Conservation (phyloP, 2,329 filamentous ascomycete genomes). For the Paecilomyces formosus region DNA sequence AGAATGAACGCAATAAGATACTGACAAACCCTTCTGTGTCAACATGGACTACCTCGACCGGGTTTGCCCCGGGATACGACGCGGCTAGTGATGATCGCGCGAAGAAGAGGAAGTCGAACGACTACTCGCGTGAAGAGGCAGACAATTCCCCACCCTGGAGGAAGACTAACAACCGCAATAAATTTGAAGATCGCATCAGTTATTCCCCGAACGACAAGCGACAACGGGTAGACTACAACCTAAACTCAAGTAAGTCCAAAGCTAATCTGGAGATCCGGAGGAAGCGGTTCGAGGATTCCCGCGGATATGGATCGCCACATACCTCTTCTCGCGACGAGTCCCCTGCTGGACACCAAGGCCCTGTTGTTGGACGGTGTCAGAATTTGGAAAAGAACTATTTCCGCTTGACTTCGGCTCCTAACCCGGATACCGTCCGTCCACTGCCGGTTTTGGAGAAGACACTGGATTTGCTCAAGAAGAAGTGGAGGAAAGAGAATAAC, state of each 20-base stretch:
- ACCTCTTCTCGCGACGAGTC: constrained; percentile 40
- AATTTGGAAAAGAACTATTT: constrained; percentile 89
- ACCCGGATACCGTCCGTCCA: constrained; percentile 81
- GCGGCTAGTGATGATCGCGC: constrained; percentile 28
- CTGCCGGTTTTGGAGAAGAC: constrained; percentile 73
- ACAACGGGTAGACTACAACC: constrained; percentile 40
- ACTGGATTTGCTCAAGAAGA: constrained; percentile 81
- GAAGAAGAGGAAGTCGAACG: constrained; percentile 79
- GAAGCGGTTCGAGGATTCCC: constrained; percentile 67
- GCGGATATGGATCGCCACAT: constrained; percentile 32
- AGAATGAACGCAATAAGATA: constrained; percentile 54
- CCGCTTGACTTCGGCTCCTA: constrained; percentile 82
- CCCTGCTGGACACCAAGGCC: constrained; percentile 47
- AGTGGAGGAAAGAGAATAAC: constrained; percentile 89
- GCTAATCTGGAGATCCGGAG: constrained; percentile 81
- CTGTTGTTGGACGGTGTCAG: constrained; percentile 79
- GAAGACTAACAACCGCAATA: constrained; percentile 55
- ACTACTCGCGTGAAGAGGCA: constrained; percentile 47
- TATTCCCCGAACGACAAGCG: constrained; percentile 49
- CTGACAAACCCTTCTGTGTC: constrained; percentile 40
- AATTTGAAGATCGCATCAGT: constrained; percentile 69
- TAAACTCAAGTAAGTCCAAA: constrained; percentile 77
- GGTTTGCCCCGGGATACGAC: constrained; percentile 13
- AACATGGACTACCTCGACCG: constrained; percentile 21
- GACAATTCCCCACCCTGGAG: constrained; percentile 63